A percentile compares a stretch with the other conserved stretches of the same genome.
These are phyloP conservation scores for Cordyceps cicadae DNA, from an alignment of 2,329 filamentous ascomycete species.

Conservation along the genomic window DNA sequence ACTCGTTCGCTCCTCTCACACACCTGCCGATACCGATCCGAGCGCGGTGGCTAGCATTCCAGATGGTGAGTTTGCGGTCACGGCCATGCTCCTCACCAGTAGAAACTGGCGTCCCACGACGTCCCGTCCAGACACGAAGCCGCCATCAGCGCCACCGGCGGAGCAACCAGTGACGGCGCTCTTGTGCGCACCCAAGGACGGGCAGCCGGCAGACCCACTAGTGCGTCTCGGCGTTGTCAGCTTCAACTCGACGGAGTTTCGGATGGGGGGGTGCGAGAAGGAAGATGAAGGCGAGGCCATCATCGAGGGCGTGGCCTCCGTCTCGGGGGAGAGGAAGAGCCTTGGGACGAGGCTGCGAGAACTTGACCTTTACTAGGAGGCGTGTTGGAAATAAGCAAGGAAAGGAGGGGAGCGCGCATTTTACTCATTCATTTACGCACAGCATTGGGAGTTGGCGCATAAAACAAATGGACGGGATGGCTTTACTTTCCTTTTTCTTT, in stretches of 20 bases:
- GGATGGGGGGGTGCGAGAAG: constrained; percentile 15
- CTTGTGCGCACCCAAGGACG: constrained; percentile 13
- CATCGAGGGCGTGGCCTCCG: constrained; percentile 21
- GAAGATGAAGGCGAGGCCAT: constrained; percentile 14
- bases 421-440: neutral
- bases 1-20: neutral
- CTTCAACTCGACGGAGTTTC: constrained; percentile 21
- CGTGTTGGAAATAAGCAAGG: neutral
- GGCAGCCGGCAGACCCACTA: constrained; percentile 21
- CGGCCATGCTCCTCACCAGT: constrained; percentile 6
- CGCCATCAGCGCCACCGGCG: neutral
- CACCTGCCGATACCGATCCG: neutral
- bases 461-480: neutral
- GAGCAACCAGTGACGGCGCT: constrained; percentile 6
- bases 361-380: constrained; percentile 27
- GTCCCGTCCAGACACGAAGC: neutral
- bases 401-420: neutral
- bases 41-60: neutral
- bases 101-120: neutral
- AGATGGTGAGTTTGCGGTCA: neutral
- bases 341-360: constrained; percentile 23
- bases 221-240: constrained; percentile 25
- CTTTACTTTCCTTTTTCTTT: neutral
- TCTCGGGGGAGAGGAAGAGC: constrained; percentile 18
- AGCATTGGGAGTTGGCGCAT: constrained; percentile 6